Percentiles rank a stretch among this genome's conserved stretches.
phyloP scores from a whole-genome alignment of 305 asterid genomes.

The Solanum hybrid region DNA sequence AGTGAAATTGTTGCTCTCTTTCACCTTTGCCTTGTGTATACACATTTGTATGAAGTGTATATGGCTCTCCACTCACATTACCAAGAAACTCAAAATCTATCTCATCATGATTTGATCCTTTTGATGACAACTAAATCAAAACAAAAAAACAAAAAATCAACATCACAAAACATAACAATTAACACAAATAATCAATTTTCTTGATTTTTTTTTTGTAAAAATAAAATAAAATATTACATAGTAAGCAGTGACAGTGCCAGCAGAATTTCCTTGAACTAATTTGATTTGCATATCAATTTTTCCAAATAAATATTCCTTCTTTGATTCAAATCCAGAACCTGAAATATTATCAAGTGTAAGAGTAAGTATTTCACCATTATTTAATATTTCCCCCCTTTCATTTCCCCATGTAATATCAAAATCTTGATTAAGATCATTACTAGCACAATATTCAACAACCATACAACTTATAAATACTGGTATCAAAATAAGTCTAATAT shows the following conservation, averaged over 20 bases:
- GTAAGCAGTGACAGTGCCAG: constrained; percentile 64
- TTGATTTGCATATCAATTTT: constrained; percentile 53
- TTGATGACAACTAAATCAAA: constrained; percentile 41
- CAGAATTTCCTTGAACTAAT: constrained; percentile 55
- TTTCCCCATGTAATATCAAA: constrained; percentile 57
- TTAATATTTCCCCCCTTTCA: constrained; percentile 36
- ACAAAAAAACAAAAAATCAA: background rate
- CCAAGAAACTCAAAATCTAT: constrained; percentile 79
- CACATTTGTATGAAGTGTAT: constrained; percentile 53
- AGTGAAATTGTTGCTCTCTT: constrained; percentile 52
- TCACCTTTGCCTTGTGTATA: constrained; percentile 47
- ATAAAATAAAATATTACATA: constrained; percentile 19
- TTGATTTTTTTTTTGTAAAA: background rate
- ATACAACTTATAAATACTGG: background rate
- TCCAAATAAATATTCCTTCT: constrained; percentile 42
- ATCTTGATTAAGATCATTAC: constrained; percentile 26
- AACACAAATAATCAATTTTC: background rate
- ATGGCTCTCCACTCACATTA: constrained; percentile 56
- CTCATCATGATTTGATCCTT: constrained; percentile 55
- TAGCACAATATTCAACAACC: background rate
- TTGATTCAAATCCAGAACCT: constrained; percentile 57
- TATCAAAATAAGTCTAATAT: background rate
- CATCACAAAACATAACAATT: background rate
- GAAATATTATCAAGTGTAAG: constrained; percentile 40
- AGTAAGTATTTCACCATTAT: constrained; percentile 42